Evolutionary conservation across 2,329 filamentous ascomycete species (phyloP).

Genomic region (Didymella sp.): DNA sequence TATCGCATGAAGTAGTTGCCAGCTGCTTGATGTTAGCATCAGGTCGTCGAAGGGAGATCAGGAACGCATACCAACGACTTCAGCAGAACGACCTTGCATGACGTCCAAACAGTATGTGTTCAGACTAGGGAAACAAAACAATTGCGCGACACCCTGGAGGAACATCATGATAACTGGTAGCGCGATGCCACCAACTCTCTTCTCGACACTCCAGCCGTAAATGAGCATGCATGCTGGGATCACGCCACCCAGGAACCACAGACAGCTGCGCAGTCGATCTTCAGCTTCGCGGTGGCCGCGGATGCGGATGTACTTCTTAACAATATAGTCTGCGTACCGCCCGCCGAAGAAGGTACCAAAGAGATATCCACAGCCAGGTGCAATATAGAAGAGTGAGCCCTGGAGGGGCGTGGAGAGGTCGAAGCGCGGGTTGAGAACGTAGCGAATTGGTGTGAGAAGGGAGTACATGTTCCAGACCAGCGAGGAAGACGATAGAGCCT

Average conservation of each 20-base stretch:
- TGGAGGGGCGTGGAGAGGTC: conserved; percentile 70
- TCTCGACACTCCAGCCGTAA: conserved; percentile 71
- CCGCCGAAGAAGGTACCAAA: conserved; percentile 75
- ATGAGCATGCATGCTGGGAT: conserved; percentile 70
- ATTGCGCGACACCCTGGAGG: conserved; percentile 73
- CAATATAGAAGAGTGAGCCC: conserved; percentile 75
- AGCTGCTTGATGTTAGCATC: conserved; percentile 51
- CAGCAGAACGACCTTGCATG: conserved; percentile 72
- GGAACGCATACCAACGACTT: conserved; percentile 64
- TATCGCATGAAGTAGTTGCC: conserved; percentile 83
- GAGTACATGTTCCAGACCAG: conserved; percentile 81
- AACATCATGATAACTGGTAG: conserved; percentile 77
- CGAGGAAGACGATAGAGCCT: conserved; percentile 64
- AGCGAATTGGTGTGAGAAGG: conserved; percentile 72
- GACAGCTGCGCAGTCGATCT: conserved; percentile 65
- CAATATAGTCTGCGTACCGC: conserved; percentile 71
- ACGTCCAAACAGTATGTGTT: conserved; percentile 86
- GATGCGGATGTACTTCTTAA: conserved; percentile 69
- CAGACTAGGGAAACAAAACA: conserved; percentile 77
- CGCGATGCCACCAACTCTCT: conserved; percentile 61
- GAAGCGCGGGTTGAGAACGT: conserved; percentile 77
- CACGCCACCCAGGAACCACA: conserved; percentile 64
- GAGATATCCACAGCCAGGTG: conserved; percentile 74
- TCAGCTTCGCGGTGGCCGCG: conserved; percentile 69
- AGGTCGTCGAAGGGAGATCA: neutral